Evolutionary conservation across 2,329 filamentous ascomycete species (phyloP).

Genomic region (Periconia digitata): DNA sequence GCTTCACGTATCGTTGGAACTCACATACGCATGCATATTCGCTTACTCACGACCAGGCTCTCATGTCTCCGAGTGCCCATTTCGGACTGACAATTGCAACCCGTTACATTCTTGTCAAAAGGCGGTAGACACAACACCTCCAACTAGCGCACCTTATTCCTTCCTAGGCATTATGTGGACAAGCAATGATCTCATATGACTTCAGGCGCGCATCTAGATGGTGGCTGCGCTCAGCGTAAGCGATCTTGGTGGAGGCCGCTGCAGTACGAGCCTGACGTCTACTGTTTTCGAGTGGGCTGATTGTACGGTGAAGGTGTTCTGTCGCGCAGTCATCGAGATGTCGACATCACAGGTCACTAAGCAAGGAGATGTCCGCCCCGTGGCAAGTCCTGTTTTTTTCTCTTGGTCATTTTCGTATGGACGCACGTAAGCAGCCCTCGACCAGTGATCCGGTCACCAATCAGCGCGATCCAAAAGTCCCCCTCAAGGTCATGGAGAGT

Average conservation of each 20-base stretch:
- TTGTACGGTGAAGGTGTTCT: background rate
- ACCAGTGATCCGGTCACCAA: conserved; percentile 29
- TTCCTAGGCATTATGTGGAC: conserved; percentile 10
- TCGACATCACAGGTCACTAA: background rate
- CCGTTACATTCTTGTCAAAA: conserved; percentile 4
- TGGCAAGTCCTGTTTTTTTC: conserved; percentile 10
- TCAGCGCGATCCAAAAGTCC: background rate
- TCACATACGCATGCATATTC: conserved; percentile 13
- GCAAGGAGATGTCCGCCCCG: conserved; percentile 4
- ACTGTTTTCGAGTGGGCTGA: background rate
- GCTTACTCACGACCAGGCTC: conserved; percentile 18
- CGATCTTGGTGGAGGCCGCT: background rate
- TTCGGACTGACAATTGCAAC: conserved; percentile 6
- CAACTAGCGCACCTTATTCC: background rate
- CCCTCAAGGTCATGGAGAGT: background rate
- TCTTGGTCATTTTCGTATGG: conserved; percentile 10
- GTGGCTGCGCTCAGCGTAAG: conserved; percentile 1
- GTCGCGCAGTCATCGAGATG: background rate
- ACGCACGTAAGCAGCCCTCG: conserved; percentile 27
- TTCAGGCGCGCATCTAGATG: conserved; percentile 16
- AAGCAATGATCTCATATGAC: conserved; percentile 14
- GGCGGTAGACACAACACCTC: background rate
- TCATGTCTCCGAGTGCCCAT: conserved; percentile 8
- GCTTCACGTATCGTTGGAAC: conserved; percentile 11
- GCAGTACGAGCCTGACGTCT: background rate